These are phyloP conservation scores for Eucalyptus erythrocorys DNA, from an alignment of 345 rosid species.

Conservation along the genomic window DNA sequence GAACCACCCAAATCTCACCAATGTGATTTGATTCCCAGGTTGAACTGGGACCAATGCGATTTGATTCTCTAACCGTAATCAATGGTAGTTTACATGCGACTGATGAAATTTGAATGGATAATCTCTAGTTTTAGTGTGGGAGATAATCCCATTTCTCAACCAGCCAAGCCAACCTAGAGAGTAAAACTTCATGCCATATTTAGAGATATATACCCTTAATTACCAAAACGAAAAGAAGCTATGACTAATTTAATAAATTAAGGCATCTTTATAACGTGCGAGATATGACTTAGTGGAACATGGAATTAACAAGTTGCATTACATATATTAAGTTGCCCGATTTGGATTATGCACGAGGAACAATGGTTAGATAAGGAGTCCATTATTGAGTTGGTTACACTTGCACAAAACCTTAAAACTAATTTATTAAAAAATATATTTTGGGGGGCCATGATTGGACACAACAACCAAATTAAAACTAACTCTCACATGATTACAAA, in stretches of 20 bases:
- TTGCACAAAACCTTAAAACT: background rate
- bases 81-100: fast-evolving
- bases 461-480: background rate
- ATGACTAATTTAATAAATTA: background rate
- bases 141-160: background rate
- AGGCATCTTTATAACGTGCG: background rate
- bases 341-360: background rate
- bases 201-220: background rate
- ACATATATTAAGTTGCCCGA: background rate
- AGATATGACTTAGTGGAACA: background rate
- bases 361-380: background rate
- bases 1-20: background rate
- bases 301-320: background rate
- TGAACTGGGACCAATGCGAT: background rate
- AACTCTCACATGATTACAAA: background rate
- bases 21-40: background rate
- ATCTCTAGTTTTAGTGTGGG: background rate
- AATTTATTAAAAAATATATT: background rate
- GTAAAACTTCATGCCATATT: fast-evolving
- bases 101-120: background rate
- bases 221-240: background rate
- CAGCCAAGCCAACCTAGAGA: background rate
- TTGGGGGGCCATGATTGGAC: background rate
- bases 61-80: background rate
- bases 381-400: background rate